Evolutionary conservation across 2,329 filamentous ascomycete genomes (phyloP).

Genomic region (Aspergillus eucalypticola): DNA sequence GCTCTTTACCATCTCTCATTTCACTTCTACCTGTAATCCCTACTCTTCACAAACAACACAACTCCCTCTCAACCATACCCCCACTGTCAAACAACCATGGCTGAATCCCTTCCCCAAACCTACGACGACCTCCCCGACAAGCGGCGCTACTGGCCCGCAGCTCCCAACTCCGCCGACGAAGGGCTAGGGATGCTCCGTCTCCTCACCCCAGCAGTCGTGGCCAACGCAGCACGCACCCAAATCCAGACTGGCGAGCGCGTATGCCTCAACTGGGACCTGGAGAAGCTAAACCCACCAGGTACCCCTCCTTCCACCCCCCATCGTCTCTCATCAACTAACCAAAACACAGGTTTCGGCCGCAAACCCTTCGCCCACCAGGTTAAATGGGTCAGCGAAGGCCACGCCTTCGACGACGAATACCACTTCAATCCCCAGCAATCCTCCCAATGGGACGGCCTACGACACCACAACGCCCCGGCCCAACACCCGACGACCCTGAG

Average conservation of each 20-base stretch:
- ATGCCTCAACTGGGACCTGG: conserved; percentile 58
- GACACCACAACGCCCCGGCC: conserved; percentile 51
- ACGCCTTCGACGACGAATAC: conserved; percentile 53
- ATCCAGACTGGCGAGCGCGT: conserved; percentile 57
- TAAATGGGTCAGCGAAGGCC: conserved; percentile 48
- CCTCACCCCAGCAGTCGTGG: conserved; percentile 56
- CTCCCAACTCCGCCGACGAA: conserved; percentile 52
- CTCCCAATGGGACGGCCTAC: conserved; percentile 57
- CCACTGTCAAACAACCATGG: too few species aligned
- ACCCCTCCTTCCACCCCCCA: not conserved
- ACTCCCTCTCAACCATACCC: too few species aligned
- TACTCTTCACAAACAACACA: too few species aligned
- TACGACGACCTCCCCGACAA: conserved; percentile 51
- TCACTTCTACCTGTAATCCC: too few species aligned
- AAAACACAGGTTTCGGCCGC: conserved; percentile 50
- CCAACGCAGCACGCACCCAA: conserved; percentile 52
- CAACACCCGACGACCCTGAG: conserved; percentile 32
- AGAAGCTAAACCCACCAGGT: conserved; percentile 53
- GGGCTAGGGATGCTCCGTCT: conserved; percentile 56
- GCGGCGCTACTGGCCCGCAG: conserved; percentile 51
- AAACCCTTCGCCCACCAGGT: conserved; percentile 56
- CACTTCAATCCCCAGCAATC: conserved; percentile 56
- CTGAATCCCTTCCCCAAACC: conserved; percentile 28
- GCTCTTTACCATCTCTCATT: too few species aligned
- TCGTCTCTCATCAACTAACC: not conserved